Base-by-base conservation (phyloP, 805 yeast genomes). In the Hanseniaspora clermontiae region DNA sequence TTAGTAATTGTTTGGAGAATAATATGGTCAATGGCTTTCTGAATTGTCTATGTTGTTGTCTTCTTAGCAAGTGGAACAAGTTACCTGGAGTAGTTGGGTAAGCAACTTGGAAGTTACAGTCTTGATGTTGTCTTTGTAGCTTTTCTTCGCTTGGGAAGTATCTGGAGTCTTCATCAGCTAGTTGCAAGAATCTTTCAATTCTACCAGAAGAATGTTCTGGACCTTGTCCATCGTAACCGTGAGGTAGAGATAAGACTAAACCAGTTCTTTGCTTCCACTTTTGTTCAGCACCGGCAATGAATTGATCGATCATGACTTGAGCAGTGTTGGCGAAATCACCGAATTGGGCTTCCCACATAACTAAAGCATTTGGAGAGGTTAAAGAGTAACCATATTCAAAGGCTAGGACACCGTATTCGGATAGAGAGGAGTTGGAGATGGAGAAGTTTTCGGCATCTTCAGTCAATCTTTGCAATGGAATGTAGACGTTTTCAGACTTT, bases 271-370 rank as follows among this genome's bases (percentile, higher is more conserved):
- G 98, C 71, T 87, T 86, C 99, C 99, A 93, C 76, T 93, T 93
- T 63, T 90, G 81, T 76, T 93, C 99, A 71, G 95, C 98, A 69
- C 90, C 87, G 47, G 97, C 86, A 68, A 93, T 80, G 71, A 93
- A 93, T 77, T 93, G 98, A 72, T 93, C 99, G 64, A 87, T 79
- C 64, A 93, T 86, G 61, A 93, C 97, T 77, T 93, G 98, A 19
- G 97, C 98, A 63, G 97, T 93, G 79, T 93, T 93, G 67, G 98
- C 99, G 67, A 93, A 93, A 76, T 93, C 99, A 81, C 99, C 99
- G 66, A 93, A 93, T 77, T 93, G 99, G 58, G 97, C 98, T 76
- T 93, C 99, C 99, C 99, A 93, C 77, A 85, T 84, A 53, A 91
- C 97, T 59, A 87, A 80, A 56, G 96, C 93, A 68, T 93, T 97